phyloP scores from a whole-genome alignment of 169 alveolate species.

The Babesia divergens region DNA sequence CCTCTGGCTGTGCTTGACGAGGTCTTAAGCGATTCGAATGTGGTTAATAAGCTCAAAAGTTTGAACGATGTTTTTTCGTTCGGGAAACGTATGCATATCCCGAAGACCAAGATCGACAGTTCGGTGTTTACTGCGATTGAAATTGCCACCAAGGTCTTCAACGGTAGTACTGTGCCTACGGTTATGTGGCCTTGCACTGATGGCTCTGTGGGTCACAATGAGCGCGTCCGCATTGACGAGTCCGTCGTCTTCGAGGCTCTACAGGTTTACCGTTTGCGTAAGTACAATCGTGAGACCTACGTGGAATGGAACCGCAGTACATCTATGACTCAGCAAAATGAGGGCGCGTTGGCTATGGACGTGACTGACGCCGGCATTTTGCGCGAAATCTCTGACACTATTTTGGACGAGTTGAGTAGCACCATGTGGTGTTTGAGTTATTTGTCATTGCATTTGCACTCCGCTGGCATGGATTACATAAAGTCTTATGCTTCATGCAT shows the following conservation, averaged over 20 bases:
- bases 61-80: slow-evolving; percentile 12
- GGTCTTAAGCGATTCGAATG: slow-evolving; percentile 12
- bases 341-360: slow-evolving; percentile 33
- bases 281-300: slow-evolving; percentile 31
- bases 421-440: slow-evolving; percentile 23
- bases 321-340: neutral
- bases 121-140: neutral
- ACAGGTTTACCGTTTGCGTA: slow-evolving; percentile 28
- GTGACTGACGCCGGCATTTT: slow-evolving; percentile 20
- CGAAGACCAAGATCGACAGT: neutral
- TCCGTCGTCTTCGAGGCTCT: slow-evolving; percentile 43
- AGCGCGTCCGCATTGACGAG: slow-evolving; percentile 21
- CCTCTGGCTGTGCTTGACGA: slow-evolving; percentile 9
- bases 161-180: slow-evolving; percentile 25
- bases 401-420: slow-evolving; percentile 26
- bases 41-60: neutral
- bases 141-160: slow-evolving; percentile 13
- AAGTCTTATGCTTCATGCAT: neutral
- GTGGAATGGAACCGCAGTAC: slow-evolving; percentile 19
- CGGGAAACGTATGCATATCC: slow-evolving; percentile 7
- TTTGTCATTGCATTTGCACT: slow-evolving; percentile 10
- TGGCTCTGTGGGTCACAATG: neutral
- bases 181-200: slow-evolving; percentile 53
- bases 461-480: neutral
- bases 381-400: slow-evolving; percentile 48